Base-by-base conservation (phyloP, 2,329 filamentous ascomycete genomes). In the Dendryphion nanum region DNA sequence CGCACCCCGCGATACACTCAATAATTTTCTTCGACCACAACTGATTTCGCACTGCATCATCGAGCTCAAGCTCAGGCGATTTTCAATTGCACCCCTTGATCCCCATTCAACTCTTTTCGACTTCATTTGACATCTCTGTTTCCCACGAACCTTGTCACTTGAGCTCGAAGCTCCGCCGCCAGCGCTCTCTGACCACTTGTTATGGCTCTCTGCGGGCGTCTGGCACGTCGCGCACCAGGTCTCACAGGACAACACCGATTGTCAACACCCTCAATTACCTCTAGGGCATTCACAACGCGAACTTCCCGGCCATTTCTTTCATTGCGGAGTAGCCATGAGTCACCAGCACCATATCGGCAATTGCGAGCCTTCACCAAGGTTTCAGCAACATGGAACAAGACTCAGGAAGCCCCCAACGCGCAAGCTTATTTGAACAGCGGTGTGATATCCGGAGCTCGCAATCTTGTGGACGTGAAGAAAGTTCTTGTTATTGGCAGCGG, bases 401-500 rank as follows among this genome's bases (percentile, higher is more conserved):
- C 77, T 33, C 79, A 93, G 68, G 74, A 82, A 50, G 84, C 87
- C 36, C 88, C 89, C 39, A 87, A 85, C 61, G 80, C 89, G 37
- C 83, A 90, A 71, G 87, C 90, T 46, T 95, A 95, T 69, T 75
- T 96, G 55, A 82, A 89, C 63, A 95, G 88, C 70, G 90, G 89
- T 55, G 85, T 83, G 43, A 83, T 96, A 63, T 86, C 89, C 67
- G 83, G 78, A 42, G 78, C 85, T 41, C 78, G 79, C 58, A 78
- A 91, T 57, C 73, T 86, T 38, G 85, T 96, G 35, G 81, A 95
- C 64, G 89, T 97, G 50, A 95, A 95, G 76, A 97, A 97, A 75
- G 91, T 97, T 36, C 75, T 97, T 46, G 90, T 97, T 55, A 95
- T 97, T 74, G 91, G 91, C 42, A 90, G 85, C 72, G 91, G 91